Percentiles rank a stretch among this genome's conserved stretches.
These are phyloP conservation scores for Spathaspora jeffriesii DNA, from an alignment of 1,139 yeast genomes.

Conservation along the genomic window DNA sequence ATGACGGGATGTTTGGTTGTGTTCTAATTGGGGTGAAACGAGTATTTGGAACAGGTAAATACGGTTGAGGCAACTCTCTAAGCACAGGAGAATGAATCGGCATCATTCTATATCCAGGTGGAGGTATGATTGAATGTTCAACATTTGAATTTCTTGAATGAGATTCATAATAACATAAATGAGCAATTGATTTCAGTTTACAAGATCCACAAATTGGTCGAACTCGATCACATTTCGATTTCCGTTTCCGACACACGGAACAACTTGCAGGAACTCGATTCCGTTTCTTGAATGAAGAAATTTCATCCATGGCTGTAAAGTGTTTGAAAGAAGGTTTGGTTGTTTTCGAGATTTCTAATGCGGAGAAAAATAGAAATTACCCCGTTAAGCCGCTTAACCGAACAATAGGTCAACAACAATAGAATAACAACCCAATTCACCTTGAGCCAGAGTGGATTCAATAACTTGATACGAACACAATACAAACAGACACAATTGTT, in stretches of 20 bases:
- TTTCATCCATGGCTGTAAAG: not conserved
- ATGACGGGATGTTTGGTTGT: not conserved
- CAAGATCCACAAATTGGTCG: conserved; percentile 77
- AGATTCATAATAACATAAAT: conserved; percentile 62
- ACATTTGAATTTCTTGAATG: too few relatives aligned
- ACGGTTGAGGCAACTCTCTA: not conserved
- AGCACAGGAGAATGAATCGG: not conserved
- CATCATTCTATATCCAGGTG: not conserved
- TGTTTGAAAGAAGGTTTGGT: too few relatives aligned
- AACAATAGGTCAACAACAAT: not conserved
- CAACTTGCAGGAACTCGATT: conserved; percentile 47
- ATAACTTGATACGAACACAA: too few relatives aligned
- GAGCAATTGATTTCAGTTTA: conserved; percentile 71
- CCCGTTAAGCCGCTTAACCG: conserved; percentile 1
- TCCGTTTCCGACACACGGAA: conserved; percentile 47
- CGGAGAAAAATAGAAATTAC: not conserved
- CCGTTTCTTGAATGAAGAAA: conserved; percentile 34
- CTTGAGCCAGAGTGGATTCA: too few relatives aligned
- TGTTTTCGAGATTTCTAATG: not conserved
- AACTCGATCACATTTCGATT: conserved; percentile 58
- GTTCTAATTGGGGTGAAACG: not conserved
- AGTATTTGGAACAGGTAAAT: not conserved
- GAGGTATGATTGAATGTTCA: too few relatives aligned
- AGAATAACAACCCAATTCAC: too few relatives aligned
- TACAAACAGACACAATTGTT: too few relatives aligned